Evolutionary conservation across 2,329 filamentous ascomycete genomes (phyloP).

Genomic region (Botrytis tulipae): DNA sequence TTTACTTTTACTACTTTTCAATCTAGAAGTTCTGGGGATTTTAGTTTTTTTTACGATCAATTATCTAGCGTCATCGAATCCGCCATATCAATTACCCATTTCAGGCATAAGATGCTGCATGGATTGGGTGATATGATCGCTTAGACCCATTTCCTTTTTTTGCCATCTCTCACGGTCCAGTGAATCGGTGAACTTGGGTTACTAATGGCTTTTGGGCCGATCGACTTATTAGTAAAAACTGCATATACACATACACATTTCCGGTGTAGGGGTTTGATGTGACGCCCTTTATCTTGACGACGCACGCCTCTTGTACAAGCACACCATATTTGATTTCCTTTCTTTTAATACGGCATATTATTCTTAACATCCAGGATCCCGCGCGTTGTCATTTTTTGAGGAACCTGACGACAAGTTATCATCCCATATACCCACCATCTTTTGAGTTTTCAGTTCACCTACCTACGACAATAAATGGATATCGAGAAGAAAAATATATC

Average conservation of each 20-base stretch:
- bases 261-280: slow-evolving; percentile 12
- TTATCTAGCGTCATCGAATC: neutral
- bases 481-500: neutral
- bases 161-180: neutral
- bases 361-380: neutral
- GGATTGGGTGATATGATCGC: slow-evolving; percentile 15
- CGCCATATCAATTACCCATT: neutral
- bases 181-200: slow-evolving; percentile 8
- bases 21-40: neutral
- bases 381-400: neutral
- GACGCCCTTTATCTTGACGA: slow-evolving; percentile 23
- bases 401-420: neutral
- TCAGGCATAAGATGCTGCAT: neutral
- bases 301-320: slow-evolving; percentile 21
- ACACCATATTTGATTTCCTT: slow-evolving; percentile 14
- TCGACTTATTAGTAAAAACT: slow-evolving; percentile 15
- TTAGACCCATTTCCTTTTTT: neutral
- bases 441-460: neutral
- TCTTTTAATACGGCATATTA: slow-evolving; percentile 1
- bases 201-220: neutral
- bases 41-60: slow-evolving; percentile 4
- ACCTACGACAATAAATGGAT: slow-evolving; percentile 7
- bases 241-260: neutral
- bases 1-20: neutral
- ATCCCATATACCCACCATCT: neutral